phyloP scores from a whole-genome alignment of 148 eudicot genomes.

The Arbutus unedo region DNA sequence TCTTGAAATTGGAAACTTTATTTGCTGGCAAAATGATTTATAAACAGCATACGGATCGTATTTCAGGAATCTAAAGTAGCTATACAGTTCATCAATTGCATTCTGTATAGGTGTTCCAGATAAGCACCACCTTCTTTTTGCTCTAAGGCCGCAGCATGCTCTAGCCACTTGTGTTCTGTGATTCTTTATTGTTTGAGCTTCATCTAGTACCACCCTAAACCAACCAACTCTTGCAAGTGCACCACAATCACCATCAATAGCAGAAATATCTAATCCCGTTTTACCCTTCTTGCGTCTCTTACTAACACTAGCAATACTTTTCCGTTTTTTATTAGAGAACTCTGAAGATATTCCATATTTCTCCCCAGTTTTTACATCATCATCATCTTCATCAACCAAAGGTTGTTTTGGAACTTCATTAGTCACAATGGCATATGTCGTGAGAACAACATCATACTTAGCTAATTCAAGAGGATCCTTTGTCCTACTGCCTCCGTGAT shows the following conservation, averaged over 20 bases:
- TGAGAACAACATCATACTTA: conserved; percentile 76
- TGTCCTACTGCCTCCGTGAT: conserved; percentile 91
- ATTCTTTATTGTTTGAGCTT: conserved; percentile 95
- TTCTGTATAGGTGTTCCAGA: conserved; percentile 99
- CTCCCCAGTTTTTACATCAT: conserved; percentile 61
- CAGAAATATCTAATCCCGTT: conserved; percentile 45
- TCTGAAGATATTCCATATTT: conserved; percentile 58
- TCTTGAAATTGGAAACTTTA: conserved; percentile 75
- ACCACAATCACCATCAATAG: conserved; percentile 53
- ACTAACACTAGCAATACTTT: conserved; percentile 30
- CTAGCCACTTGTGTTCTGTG: conserved; percentile 93
- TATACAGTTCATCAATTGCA: conserved; percentile 85
- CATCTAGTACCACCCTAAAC: conserved; percentile 95
- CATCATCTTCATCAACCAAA: conserved; percentile 70
- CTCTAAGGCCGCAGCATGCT: conserved; percentile 96
- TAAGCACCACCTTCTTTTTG: conserved; percentile 94
- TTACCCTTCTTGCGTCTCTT: conserved; percentile 75
- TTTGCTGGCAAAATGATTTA: conserved; percentile 52
- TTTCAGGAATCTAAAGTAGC: conserved; percentile 88
- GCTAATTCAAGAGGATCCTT: conserved; percentile 75
- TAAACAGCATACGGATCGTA: conserved; percentile 74
- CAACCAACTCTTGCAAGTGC: conserved; percentile 84
- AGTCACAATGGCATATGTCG: conserved; percentile 86
- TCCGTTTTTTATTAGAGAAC: conserved; percentile 57
- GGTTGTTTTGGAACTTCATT: conserved; percentile 96